A percentile compares a stretch with the other conserved stretches of the same genome.
Conservation (phyloP, 192 early-diverging fungal genomes). For the Martensiomyces pterosporus region DNA sequence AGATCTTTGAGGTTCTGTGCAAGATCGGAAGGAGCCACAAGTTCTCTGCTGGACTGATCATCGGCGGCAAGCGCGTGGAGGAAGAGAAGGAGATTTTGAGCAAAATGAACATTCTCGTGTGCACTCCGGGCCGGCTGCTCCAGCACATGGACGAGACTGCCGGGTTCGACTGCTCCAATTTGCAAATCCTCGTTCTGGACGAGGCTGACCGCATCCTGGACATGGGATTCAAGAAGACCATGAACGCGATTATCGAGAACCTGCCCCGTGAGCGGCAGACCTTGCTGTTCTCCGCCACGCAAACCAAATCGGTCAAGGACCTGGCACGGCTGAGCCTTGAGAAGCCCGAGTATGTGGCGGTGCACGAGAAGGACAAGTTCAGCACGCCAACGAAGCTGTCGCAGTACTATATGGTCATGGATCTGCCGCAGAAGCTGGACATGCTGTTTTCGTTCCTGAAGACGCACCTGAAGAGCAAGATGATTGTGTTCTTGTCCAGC, state of each 20-base stretch:
- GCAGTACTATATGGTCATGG: slow-evolving; percentile 83
- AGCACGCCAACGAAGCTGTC: slow-evolving; percentile 79
- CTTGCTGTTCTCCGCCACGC: slow-evolving; percentile 94
- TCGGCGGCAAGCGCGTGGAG: slow-evolving; percentile 88
- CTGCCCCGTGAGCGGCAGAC: slow-evolving; percentile 86
- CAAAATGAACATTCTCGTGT: slow-evolving; percentile 80
- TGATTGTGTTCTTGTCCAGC: slow-evolving; percentile 89
- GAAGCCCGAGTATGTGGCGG: slow-evolving; percentile 92
- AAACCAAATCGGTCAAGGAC: slow-evolving; percentile 95
- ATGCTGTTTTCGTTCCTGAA: slow-evolving; percentile 92
- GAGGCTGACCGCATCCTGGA: slow-evolving; percentile 85
- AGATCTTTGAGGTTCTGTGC: slow-evolving; percentile 87
- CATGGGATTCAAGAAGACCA: slow-evolving; percentile 76
- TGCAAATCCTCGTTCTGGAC: slow-evolving; percentile 74
- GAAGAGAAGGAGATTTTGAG: slow-evolving; percentile 68
- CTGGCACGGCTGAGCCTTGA: slow-evolving; percentile 83
- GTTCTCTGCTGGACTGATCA: slow-evolving; percentile 92
- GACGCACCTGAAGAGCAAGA: slow-evolving; percentile 86
- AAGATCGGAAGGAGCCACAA: slow-evolving; percentile 68
- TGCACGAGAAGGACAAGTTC: slow-evolving; percentile 77
- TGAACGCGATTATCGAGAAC: slow-evolving; percentile 81
- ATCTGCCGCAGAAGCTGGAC: slow-evolving; percentile 89
- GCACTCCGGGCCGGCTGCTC: slow-evolving; percentile 76
- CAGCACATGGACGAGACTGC: slow-evolving; percentile 92
- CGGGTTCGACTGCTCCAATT: slow-evolving; percentile 80